A percentile compares a stretch with the other conserved stretches of the same genome.
Evolutionary conservation across 2,329 filamentous ascomycete genomes (phyloP).

Genomic region (Ploettnerulaceae sp.): DNA sequence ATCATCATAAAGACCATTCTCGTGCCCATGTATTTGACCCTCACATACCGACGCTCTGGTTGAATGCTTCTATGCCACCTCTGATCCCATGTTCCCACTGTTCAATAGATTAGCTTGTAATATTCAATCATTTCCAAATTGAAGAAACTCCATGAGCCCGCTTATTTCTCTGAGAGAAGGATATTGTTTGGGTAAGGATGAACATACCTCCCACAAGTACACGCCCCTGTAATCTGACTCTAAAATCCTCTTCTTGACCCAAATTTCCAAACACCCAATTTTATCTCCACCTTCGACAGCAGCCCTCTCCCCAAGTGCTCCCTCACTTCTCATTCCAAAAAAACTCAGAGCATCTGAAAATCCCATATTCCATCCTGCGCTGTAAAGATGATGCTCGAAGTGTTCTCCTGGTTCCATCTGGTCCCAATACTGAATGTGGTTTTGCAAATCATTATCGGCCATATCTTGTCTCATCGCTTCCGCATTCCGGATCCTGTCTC

Average conservation of each 20-base stretch:
- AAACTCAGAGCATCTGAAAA: constrained; percentile 51
- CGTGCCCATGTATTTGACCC: too few relatives aligned
- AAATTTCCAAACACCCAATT: constrained; percentile 54
- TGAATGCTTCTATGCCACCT: constrained; percentile 34
- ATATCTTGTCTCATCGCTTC: constrained; percentile 36
- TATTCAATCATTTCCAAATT: too few relatives aligned
- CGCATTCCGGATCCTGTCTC: constrained; percentile 37
- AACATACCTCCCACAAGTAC: constrained; percentile 37
- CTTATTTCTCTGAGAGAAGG: too few relatives aligned
- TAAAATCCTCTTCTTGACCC: constrained; percentile 49
- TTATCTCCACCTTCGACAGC: constrained; percentile 40
- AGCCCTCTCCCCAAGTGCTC: constrained; percentile 29
- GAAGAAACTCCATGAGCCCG: too few relatives aligned
- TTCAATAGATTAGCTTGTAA: too few relatives aligned
- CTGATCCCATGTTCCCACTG: constrained; percentile 41
- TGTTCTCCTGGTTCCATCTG: constrained; percentile 39
- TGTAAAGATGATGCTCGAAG: constrained; percentile 50
- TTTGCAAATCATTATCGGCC: constrained; percentile 36
- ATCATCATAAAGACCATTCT: too few relatives aligned
- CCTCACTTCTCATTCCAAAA: constrained; percentile 40
- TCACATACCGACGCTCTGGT: constrained; percentile 26
- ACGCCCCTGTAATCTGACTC: constrained; percentile 45
- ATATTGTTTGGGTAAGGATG: too few relatives aligned
- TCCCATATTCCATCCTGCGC: constrained; percentile 51
- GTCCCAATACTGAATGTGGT: constrained; percentile 49